Evolutionary conservation across 2,329 filamentous ascomycete genomes (phyloP), one percentile per base, ranked within the genome.

Genomic region (Chlorencoelia australis): DNA sequence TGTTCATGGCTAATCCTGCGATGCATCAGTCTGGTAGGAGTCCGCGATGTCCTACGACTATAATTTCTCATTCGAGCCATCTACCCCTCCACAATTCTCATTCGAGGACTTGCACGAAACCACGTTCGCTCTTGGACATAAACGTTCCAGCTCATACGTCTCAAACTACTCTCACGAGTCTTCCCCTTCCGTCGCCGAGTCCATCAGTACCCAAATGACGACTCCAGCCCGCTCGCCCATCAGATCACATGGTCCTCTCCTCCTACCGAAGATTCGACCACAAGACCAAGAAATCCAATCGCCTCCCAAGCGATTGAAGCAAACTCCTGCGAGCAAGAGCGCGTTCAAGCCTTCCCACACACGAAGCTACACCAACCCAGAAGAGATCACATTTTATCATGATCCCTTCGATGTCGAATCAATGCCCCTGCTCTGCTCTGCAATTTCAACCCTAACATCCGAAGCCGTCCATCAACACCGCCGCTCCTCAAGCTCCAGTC

Each of bases 231-330:
- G 72, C 45, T 82, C 82, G 21, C 82, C 84, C 42, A 73, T 88
- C 49, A 73, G 79, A 43, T 80, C 85, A 43, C 80, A 87, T 62
- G 84, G 85, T 35, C 84, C 85, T 34, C 67, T 85, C 32, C 67
- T 94, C 41, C 69, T 94, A 20, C 86, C 86, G 54, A 91, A 87
- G 69, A 88, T 93, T 63, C 75, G 86, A 43, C 75, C 75, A 26
- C 86, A 91, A 62, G 86, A 94, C 62, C 82, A 89, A 61, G 70
- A 79, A 43, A 73, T 86, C 43, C 75, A 79, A 47, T 65, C 67
- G 34, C 65, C 69, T 30, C 21, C 33, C 14, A 28, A 19, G 19
- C 25, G 17, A 22, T 11, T 32, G 27, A 75, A 81, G 60, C 71
- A 77, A 51, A 53, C 71, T 60, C 58, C 74, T 66, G 44, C 49